phyloP scores from a whole-genome alignment of 1,139 yeast species.

The Yamadazyma conglobata region DNA sequence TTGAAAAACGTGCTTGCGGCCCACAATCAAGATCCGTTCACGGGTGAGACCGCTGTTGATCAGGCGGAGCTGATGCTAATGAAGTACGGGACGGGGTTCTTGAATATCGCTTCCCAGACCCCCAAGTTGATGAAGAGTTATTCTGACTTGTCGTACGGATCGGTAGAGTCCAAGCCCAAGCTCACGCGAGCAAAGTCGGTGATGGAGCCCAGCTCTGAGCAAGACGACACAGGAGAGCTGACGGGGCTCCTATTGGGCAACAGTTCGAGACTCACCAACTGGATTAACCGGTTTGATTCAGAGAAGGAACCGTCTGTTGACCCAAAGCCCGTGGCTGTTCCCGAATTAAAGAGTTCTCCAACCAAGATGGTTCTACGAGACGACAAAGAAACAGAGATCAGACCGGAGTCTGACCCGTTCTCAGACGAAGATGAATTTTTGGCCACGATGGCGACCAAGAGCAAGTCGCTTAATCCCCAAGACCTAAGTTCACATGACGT shows the following conservation, averaged over 20 bases:
- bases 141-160: slow-evolving; percentile 23
- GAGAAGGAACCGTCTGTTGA: background rate
- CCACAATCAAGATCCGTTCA: slow-evolving; percentile 1
- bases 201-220: slow-evolving; percentile 13
- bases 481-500: too few species aligned
- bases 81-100: slow-evolving; percentile 36
- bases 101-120: slow-evolving; percentile 22
- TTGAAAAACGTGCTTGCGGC: slow-evolving; percentile 20
- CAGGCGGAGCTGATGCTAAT: slow-evolving; percentile 34
- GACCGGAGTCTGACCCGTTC: slow-evolving; percentile 25
- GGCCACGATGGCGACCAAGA: background rate
- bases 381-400: background rate
- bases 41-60: slow-evolving; percentile 22
- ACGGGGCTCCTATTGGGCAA: background rate
- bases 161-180: slow-evolving; percentile 17
- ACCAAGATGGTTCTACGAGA: slow-evolving; percentile 1
- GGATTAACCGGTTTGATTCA: slow-evolving; percentile 7
- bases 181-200: slow-evolving; percentile 30
- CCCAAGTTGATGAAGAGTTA: slow-evolving; percentile 23
- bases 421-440: slow-evolving; percentile 32
- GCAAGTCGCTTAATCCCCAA: background rate
- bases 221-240: background rate
- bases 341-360: background rate
- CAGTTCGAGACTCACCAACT: slow-evolving; percentile 6
- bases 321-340: background rate